A percentile compares a stretch with the other conserved stretches of the same genome.
phyloP scores from a whole-genome alignment of 1,284 basidiomycete species.

The Cutaneotrichosporon cutaneum region DNA sequence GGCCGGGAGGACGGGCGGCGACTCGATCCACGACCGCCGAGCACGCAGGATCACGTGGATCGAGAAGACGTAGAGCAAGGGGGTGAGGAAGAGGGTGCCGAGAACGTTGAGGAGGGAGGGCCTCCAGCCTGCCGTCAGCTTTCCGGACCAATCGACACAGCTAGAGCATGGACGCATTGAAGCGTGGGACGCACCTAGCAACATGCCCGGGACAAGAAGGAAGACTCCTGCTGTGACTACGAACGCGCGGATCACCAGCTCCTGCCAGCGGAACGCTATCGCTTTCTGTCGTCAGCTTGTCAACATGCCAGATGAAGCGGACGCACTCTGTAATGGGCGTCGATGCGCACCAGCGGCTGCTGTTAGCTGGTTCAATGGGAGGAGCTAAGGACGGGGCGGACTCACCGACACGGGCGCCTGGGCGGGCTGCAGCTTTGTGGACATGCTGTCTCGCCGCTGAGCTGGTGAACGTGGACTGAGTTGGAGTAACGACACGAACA shows the following conservation, averaged over 20 bases:
- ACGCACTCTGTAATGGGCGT: constrained; percentile 32
- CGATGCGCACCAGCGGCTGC: constrained; percentile 30
- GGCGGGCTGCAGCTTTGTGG: background rate
- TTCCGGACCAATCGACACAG: too few relatives aligned
- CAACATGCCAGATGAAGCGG: background rate
- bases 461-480: background rate
- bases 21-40: constrained; percentile 32
- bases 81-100: constrained; percentile 20
- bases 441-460: constrained; percentile 1
- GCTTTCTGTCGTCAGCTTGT: constrained; percentile 30
- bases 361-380: too few relatives aligned
- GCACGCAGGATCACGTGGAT: constrained; percentile 55
- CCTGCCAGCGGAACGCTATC: constrained; percentile 35
- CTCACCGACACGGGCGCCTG: background rate
- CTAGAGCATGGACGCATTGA: too few relatives aligned
- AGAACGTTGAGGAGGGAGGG: constrained; percentile 13
- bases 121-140: constrained; percentile 17
- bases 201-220: constrained; percentile 24
- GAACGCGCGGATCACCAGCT: constrained; percentile 19
- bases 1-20: constrained; percentile 18
- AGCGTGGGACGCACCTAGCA: constrained; percentile 6
- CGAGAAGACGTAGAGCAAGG: constrained; percentile 60
- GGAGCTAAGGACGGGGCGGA: background rate
- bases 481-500: background rate
- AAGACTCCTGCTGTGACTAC: constrained; percentile 19